Conservation (phyloP, 768 basidiomycete species). For the Tricholoma saponaceum region DNA sequence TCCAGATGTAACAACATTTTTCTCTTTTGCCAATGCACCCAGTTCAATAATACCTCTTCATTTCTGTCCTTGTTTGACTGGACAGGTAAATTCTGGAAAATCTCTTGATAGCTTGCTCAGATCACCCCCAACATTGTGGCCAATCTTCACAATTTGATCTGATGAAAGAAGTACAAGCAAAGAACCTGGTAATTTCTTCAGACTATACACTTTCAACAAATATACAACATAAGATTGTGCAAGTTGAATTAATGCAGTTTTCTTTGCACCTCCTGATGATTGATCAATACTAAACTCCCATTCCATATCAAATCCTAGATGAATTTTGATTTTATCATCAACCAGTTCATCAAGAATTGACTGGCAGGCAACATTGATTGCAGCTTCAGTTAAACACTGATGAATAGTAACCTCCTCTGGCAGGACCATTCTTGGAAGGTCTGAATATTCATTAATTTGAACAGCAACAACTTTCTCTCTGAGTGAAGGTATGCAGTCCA, state of each 20-base stretch:
- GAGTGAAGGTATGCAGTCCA: conserved; percentile 12
- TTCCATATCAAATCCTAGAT: conserved; percentile 14
- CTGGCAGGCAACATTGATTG: not conserved
- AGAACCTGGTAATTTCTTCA: conserved; percentile 6
- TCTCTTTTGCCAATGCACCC: too few species aligned
- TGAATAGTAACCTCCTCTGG: conserved; percentile 5
- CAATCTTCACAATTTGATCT: conserved; percentile 16
- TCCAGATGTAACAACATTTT: too few species aligned
- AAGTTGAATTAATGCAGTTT: conserved; percentile 12
- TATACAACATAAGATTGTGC: conserved; percentile 4
- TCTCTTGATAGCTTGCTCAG: conserved; percentile 13
- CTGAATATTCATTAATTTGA: conserved; percentile 5
- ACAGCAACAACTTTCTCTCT: conserved; percentile 4
- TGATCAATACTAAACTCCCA: conserved; percentile 12
- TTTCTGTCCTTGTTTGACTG: too few species aligned
- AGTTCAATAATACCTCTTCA: not conserved
- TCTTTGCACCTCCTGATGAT: conserved; percentile 1
- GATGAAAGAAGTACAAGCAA: conserved; percentile 2
- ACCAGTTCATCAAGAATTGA: not conserved
- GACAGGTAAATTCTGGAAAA: conserved; percentile 12
- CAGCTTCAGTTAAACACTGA: not conserved
- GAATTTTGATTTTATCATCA: not conserved
- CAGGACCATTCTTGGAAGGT: conserved; percentile 3
- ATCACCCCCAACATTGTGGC: conserved; percentile 10
- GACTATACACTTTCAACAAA: not conserved